These are phyloP conservation scores for Pythium utonaiense DNA, from an alignment of 352 stramenopile genomes.

Conservation along the genomic window DNA sequence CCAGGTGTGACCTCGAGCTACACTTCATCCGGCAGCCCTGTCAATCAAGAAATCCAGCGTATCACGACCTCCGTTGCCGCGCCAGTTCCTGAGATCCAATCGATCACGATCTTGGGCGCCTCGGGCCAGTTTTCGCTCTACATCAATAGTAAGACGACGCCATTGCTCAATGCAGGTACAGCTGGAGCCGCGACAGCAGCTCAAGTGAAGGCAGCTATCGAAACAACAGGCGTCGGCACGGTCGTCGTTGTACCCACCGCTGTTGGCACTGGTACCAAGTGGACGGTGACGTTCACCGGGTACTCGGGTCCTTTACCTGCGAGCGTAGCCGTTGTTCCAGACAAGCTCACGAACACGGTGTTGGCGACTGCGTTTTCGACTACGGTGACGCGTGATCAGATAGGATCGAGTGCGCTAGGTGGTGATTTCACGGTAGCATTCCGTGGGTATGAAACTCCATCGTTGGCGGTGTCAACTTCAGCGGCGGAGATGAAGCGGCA, in stretches of 20 bases:
- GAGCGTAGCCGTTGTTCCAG: constrained; percentile 48
- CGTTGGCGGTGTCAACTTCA: constrained; percentile 48
- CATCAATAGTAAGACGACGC: constrained; percentile 52
- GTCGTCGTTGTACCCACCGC: constrained; percentile 42
- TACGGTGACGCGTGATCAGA: constrained; percentile 36
- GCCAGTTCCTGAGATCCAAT: constrained; percentile 69
- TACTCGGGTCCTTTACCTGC: constrained; percentile 40
- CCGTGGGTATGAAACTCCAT: constrained; percentile 66
- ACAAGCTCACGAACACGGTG: constrained; percentile 56
- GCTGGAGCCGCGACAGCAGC: constrained; percentile 22
- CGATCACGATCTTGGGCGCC: constrained; percentile 54
- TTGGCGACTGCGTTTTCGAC: constrained; percentile 43
- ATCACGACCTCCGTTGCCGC: constrained; percentile 75
- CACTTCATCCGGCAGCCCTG: constrained; percentile 73
- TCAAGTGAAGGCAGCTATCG: constrained; percentile 51
- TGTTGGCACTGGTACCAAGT: constrained; percentile 45
- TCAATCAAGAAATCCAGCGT: constrained; percentile 87
- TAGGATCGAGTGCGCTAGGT: constrained; percentile 44
- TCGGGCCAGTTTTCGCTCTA: constrained; percentile 74
- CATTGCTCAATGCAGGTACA: constrained; percentile 40
- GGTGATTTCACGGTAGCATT: constrained; percentile 86
- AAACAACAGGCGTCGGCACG: constrained; percentile 47
- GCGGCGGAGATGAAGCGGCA: constrained; percentile 74
- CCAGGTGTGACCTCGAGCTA: constrained; percentile 63
- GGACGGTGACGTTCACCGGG: constrained; percentile 65